Conservation (phyloP, 352 stramenopile species). For the Pythium graminicola region DNA sequence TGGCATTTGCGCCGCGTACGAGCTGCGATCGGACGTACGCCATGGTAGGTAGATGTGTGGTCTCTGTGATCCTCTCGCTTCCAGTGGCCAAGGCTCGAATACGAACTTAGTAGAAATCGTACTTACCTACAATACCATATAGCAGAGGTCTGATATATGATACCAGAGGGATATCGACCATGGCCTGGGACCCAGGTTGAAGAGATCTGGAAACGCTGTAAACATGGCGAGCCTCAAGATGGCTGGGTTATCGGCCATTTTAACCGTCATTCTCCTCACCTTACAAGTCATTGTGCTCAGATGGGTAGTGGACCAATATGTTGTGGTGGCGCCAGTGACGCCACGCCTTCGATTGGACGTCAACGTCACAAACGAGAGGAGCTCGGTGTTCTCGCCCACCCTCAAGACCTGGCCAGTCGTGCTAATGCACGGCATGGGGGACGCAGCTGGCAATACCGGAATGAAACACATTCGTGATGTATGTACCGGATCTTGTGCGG, state of each 20-base stretch:
- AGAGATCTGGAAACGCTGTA: slow-evolving; percentile 2
- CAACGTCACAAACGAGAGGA: slow-evolving; percentile 6
- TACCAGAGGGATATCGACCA: too few species aligned
- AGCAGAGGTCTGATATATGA: slow-evolving; percentile 3
- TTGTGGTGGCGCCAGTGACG: slow-evolving; percentile 13
- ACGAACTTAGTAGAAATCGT: slow-evolving; percentile 7
- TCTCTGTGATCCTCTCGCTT: slow-evolving; percentile 22
- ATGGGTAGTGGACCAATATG: slow-evolving; percentile 16
- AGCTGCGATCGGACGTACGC: slow-evolving; percentile 55
- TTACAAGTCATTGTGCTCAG: slow-evolving; percentile 44
- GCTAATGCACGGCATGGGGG: slow-evolving; percentile 93
- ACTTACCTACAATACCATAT: slow-evolving; percentile 10
- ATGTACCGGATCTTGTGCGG: too few species aligned
- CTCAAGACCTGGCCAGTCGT: slow-evolving; percentile 52
- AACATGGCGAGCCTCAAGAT: slow-evolving; percentile 23
- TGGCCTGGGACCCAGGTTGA: too few species aligned
- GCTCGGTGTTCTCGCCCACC: slow-evolving; percentile 31
- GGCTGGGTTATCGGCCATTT: slow-evolving; percentile 29
- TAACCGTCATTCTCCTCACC: slow-evolving; percentile 40
- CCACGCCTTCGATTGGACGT: neutral
- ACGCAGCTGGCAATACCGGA: slow-evolving; percentile 86
- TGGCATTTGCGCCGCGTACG: slow-evolving; percentile 42
- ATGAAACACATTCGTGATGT: slow-evolving; percentile 84
- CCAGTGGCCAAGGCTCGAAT: slow-evolving; percentile 24
- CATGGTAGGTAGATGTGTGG: slow-evolving; percentile 36